A percentile compares a stretch with the other conserved stretches of the same genome.
Evolutionary conservation across 1,139 yeast species (phyloP).

Genomic region (Wickerhamomyces sp.): DNA sequence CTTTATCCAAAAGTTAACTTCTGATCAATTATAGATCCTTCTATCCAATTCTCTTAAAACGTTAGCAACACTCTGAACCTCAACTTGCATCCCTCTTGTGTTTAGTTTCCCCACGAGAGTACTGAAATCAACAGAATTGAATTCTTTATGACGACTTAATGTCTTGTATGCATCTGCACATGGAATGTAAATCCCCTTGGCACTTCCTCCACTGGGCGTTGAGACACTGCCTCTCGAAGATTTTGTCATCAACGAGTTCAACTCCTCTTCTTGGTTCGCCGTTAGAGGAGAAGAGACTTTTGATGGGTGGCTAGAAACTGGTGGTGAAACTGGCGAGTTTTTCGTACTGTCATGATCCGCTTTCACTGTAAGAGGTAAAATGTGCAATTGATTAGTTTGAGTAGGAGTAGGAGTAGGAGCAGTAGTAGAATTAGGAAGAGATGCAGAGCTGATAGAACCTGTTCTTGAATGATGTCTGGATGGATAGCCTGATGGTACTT

Average conservation of each 20-base stretch:
- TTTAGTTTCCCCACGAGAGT: constrained; percentile 70
- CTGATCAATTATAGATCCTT: constrained; percentile 44
- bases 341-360: constrained; percentile 8
- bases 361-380: not conserved
- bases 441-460: not conserved
- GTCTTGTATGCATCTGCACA: constrained; percentile 88
- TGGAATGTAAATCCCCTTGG: constrained; percentile 62
- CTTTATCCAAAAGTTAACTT: not conserved
- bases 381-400: not conserved
- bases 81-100: constrained; percentile 84
- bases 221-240: constrained; percentile 5
- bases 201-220: constrained; percentile 12
- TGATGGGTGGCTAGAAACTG: constrained; percentile 20
- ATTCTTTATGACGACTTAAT: constrained; percentile 72
- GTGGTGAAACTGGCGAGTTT: constrained; percentile 25
- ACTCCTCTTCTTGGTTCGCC: constrained; percentile 19
- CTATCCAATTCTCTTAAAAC: constrained; percentile 77
- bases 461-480: constrained; percentile 3
- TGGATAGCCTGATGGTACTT: constrained; percentile 5
- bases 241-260: constrained; percentile 17
- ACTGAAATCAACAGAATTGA: constrained; percentile 67
- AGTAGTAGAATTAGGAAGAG: constrained; percentile 1
- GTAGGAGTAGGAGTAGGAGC: not conserved
- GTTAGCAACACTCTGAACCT: constrained; percentile 80
- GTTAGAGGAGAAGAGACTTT: constrained; percentile 22